phyloP scores from a whole-genome alignment of 148 eudicot species.

The Camellia sinensis region DNA sequence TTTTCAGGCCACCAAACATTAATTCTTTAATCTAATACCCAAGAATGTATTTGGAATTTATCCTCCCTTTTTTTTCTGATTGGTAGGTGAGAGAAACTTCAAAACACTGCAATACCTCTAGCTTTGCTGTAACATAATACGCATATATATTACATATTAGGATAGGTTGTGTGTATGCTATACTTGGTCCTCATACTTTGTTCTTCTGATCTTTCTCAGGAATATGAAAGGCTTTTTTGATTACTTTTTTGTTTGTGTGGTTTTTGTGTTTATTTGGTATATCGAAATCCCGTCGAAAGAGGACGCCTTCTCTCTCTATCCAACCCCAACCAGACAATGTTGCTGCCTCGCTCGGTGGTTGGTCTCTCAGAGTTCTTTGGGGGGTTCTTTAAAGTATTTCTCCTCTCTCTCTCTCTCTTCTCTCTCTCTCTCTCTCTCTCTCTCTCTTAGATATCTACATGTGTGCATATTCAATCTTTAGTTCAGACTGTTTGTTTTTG shows the following conservation, averaged over 20 bases:
- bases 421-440: constrained; percentile 6
- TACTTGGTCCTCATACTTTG: neutral
- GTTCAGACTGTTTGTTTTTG: neutral
- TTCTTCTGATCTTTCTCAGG: neutral
- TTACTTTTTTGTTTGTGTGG: neutral
- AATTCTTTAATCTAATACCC: no score
- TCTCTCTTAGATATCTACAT: neutral
- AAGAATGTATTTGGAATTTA: no score
- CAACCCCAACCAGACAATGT: constrained; percentile 50
- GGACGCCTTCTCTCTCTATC: constrained; percentile 37
- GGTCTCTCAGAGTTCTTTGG: constrained; percentile 73
- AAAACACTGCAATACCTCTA: neutral
- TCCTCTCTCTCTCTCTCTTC: no score
- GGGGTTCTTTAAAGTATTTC: constrained; percentile 68
- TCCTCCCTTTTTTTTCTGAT: neutral
- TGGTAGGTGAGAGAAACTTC: neutral
- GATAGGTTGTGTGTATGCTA: neutral
- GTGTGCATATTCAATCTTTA: no score
- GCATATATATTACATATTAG: neutral
- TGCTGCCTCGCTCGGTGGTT: constrained; percentile 79
- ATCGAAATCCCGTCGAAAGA: constrained; percentile 30
- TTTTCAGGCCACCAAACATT: no score
- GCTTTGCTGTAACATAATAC: neutral
- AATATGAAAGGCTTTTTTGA: neutral
- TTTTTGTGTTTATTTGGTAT: constrained; percentile 19